phyloP scores from a whole-genome alignment of 2,329 filamentous ascomycete species.

The Xylaria sp. region DNA sequence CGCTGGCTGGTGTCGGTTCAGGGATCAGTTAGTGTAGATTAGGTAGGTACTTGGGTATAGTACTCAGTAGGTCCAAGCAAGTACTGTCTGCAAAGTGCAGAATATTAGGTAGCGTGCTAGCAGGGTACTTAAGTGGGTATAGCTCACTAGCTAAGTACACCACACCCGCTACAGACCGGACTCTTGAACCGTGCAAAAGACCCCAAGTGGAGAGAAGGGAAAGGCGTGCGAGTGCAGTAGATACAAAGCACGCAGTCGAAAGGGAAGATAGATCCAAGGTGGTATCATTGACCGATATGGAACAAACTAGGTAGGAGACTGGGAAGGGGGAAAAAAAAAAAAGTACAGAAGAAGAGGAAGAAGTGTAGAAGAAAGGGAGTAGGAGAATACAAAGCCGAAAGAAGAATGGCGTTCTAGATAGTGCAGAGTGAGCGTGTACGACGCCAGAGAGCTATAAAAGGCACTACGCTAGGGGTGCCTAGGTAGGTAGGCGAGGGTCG shows the following conservation, averaged over 20 bases:
- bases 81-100: conserved; percentile 12
- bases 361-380: conserved; percentile 16
- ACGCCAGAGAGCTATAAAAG: neutral
- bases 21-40: conserved; percentile 26
- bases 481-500: neutral
- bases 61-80: neutral
- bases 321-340: neutral
- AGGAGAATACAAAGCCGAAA: conserved; percentile 26
- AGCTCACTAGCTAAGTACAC: neutral
- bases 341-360: conserved; percentile 4
- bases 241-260: conserved; percentile 9
- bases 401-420: conserved; percentile 22
- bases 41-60: neutral
- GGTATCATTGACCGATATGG: conserved; percentile 1
- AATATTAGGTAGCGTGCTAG: conserved; percentile 3
- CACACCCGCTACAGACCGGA: neutral
- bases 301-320: neutral
- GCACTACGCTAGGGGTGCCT: neutral
- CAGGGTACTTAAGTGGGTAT: conserved; percentile 1
- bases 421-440: conserved; percentile 7
- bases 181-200: neutral
- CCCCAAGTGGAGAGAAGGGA: neutral
- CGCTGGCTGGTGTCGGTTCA: conserved; percentile 26
- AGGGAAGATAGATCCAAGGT: neutral
- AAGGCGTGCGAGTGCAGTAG: conserved; percentile 4